These are phyloP conservation scores for Cercospora canescens DNA, from an alignment of 2,329 filamentous ascomycete genomes.

Conservation along the genomic window DNA sequence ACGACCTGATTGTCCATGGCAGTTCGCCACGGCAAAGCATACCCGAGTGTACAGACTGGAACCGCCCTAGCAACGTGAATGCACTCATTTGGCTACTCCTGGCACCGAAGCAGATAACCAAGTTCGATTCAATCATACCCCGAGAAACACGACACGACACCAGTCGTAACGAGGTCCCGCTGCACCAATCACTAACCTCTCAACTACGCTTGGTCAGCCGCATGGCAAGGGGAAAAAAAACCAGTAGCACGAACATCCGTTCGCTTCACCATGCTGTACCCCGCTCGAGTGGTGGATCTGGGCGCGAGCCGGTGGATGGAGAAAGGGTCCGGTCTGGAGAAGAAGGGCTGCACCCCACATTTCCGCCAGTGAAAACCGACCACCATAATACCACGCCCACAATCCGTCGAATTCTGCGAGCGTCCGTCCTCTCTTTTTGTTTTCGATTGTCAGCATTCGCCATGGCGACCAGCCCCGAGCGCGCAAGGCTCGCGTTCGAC, in stretches of 20 bases:
- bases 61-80: no score
- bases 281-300: neutral
- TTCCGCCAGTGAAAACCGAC: neutral
- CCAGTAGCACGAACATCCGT: neutral
- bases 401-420: neutral
- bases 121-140: neutral
- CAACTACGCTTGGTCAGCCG: neutral
- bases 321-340: neutral
- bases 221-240: neutral
- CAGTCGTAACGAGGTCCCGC: neutral
- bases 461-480: neutral
- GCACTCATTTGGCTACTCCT: no score
- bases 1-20: neutral
- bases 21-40: neutral
- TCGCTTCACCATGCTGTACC: neutral
- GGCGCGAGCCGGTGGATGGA: neutral
- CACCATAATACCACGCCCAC: neutral
- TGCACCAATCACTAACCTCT: neutral
- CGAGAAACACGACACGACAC: neutral
- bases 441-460: neutral
- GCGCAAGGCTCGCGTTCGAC: neutral
- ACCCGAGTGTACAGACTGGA: neutral
- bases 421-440: neutral
- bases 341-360: neutral
- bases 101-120: no score